Percentiles rank a stretch among this genome's conserved stretches.
Conservation (phyloP, 2,329 filamentous ascomycete genomes). For the Penicillium sp. region DNA sequence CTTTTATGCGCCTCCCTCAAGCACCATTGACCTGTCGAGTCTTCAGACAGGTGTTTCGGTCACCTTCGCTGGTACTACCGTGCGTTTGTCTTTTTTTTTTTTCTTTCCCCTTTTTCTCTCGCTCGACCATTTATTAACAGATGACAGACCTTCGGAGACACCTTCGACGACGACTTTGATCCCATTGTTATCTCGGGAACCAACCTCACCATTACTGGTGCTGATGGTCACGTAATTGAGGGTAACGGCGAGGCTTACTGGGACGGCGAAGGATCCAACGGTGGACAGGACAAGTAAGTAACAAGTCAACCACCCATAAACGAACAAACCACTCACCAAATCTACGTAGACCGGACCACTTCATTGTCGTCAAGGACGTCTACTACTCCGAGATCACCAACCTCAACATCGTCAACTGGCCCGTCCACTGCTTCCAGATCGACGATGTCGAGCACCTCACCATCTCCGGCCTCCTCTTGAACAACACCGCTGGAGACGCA, state of each 20-base stretch:
- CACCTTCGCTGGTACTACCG: slow-evolving; percentile 41
- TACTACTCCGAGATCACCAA: slow-evolving; percentile 40
- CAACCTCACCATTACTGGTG: slow-evolving; percentile 42
- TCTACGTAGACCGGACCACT: slow-evolving; percentile 32
- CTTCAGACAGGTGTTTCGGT: slow-evolving; percentile 45
- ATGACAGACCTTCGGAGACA: slow-evolving; percentile 37
- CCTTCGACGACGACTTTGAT: slow-evolving; percentile 37
- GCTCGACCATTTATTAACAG: not conserved
- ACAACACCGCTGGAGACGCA: slow-evolving; percentile 41
- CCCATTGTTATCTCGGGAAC: slow-evolving; percentile 42
- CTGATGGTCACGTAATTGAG: slow-evolving; percentile 36
- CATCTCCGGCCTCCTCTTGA: slow-evolving; percentile 39
- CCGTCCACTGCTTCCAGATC: slow-evolving; percentile 43
- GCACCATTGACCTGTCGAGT: slow-evolving; percentile 42
- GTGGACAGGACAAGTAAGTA: slow-evolving; percentile 32
- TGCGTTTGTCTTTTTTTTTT: not conserved
- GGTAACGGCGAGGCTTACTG: slow-evolving; percentile 46
- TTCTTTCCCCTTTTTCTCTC: too few relatives aligned
- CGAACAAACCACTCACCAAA: not conserved
- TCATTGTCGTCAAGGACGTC: slow-evolving; percentile 32
- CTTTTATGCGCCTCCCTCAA: slow-evolving; percentile 40
- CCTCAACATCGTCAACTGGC: slow-evolving; percentile 44
- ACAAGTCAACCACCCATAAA: not conserved
- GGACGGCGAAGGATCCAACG: slow-evolving; percentile 50
- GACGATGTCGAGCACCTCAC: slow-evolving; percentile 33